Conservation (phyloP, 345 rosid genomes). For the Corchorus capsularis region DNA sequence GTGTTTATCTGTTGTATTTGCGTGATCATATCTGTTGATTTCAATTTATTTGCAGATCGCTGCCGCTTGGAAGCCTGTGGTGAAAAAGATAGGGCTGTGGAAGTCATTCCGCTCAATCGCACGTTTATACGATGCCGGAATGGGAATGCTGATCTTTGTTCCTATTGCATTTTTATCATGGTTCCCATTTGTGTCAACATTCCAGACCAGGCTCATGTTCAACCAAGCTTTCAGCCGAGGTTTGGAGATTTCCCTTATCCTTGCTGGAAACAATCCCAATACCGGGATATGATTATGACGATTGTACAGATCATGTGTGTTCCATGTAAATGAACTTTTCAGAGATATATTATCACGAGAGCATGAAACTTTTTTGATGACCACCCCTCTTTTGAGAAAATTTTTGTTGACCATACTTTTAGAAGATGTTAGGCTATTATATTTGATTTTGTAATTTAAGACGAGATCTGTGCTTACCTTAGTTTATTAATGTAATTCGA, state of each 20-base stretch:
- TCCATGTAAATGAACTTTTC: conserved; percentile 7
- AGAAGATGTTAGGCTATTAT: neutral
- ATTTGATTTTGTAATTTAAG: no score
- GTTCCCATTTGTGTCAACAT: conserved; percentile 96
- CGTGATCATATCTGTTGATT: neutral
- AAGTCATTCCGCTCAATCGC: conserved; percentile 87
- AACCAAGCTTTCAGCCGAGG: conserved; percentile 98
- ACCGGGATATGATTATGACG: conserved; percentile 37
- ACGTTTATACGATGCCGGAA: conserved; percentile 82
- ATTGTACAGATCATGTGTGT: neutral
- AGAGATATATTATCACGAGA: neutral
- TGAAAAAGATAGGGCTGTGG: conserved; percentile 79
- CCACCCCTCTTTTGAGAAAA: neutral
- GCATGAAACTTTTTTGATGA: neutral
- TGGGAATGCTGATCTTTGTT: conserved; percentile 93
- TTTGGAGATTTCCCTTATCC: conserved; percentile 89
- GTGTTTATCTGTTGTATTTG: neutral
- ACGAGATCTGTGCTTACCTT: neutral
- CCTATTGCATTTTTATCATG: conserved; percentile 85
- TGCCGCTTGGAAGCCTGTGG: conserved; percentile 86
- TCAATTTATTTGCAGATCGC: conserved; percentile 60
- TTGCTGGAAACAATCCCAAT: conserved; percentile 93
- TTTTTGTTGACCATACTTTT: neutral
- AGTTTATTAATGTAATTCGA: no score
- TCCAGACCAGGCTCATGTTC: conserved; percentile 97